A percentile compares a stretch with the other conserved stretches of the same genome.
These are phyloP conservation scores for Theileria luwenshuni DNA, from an alignment of 169 alveolate species.

Conservation along the genomic window DNA sequence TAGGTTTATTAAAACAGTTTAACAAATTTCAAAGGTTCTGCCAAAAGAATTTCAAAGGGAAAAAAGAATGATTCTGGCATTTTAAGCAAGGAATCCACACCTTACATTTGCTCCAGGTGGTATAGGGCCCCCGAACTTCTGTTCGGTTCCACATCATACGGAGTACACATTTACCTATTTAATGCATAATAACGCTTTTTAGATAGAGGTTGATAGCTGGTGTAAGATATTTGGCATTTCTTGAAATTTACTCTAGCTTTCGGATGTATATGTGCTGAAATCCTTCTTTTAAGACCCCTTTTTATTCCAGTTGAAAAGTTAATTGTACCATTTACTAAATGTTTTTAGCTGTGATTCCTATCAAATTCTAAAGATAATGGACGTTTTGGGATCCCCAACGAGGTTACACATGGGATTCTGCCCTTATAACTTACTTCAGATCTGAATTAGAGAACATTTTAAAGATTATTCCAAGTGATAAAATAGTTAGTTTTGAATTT, in stretches of 20 bases:
- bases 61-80: slow-evolving; percentile 19
- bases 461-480: slow-evolving; percentile 27
- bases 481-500: slow-evolving; percentile 19
- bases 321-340: not conserved
- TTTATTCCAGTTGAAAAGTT: slow-evolving; percentile 40
- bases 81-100: slow-evolving; percentile 61
- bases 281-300: slow-evolving; percentile 50
- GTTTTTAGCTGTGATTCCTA: slow-evolving; percentile 36
- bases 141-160: slow-evolving; percentile 71
- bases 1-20: slow-evolving; percentile 44
- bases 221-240: slow-evolving; percentile 31
- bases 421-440: too few relatives aligned
- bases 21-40: slow-evolving; percentile 14
- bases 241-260: slow-evolving; percentile 24
- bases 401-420: too few relatives aligned
- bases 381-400: slow-evolving; percentile 51
- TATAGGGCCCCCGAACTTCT: slow-evolving; percentile 77
- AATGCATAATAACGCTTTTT: not conserved
- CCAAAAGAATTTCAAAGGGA: slow-evolving; percentile 31
- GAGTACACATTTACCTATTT: slow-evolving; percentile 39
- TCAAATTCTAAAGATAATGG: slow-evolving; percentile 41
- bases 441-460: slow-evolving; percentile 30
- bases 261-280: slow-evolving; percentile 69
- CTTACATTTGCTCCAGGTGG: slow-evolving; percentile 79
- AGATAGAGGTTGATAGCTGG: slow-evolving; percentile 58